phyloP scores from a whole-genome alignment of 306 rosid genomes.

The Citrullus mucosospermus region DNA sequence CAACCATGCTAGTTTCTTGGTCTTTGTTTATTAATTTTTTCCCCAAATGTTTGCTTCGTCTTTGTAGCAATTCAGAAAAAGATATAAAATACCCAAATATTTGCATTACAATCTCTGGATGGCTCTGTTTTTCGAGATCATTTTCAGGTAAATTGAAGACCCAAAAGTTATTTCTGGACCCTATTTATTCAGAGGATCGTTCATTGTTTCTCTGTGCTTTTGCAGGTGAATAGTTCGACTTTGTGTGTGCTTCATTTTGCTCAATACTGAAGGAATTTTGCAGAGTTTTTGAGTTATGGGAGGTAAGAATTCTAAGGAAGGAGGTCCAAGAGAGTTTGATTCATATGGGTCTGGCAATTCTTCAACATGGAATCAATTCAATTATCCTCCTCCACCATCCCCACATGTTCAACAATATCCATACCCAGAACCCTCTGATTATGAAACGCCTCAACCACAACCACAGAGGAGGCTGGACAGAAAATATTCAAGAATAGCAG shows the following conservation, averaged over 20 bases:
- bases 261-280: not conserved
- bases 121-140: not conserved
- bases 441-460: constrained; percentile 16
- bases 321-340: constrained; percentile 21
- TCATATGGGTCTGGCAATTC: constrained; percentile 18
- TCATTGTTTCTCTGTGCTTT: not conserved
- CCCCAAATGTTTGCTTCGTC: not conserved
- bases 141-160: not conserved
- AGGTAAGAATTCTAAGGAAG: constrained; percentile 34
- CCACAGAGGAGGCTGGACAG: constrained; percentile 40
- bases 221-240: not conserved
- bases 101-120: not conserved
- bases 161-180: not conserved
- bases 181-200: not conserved
- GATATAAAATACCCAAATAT: not conserved
- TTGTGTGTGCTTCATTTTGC: not conserved
- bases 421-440: constrained; percentile 19
- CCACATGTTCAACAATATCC: constrained; percentile 24
- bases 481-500: constrained; percentile 62
- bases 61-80: not conserved
- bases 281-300: not conserved
- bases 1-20: not conserved
- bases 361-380: not conserved
- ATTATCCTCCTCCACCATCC: constrained; percentile 38
- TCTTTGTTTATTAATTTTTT: not conserved